Conservation (phyloP, 805 yeast genomes). For the Starmerella vitae region DNA sequence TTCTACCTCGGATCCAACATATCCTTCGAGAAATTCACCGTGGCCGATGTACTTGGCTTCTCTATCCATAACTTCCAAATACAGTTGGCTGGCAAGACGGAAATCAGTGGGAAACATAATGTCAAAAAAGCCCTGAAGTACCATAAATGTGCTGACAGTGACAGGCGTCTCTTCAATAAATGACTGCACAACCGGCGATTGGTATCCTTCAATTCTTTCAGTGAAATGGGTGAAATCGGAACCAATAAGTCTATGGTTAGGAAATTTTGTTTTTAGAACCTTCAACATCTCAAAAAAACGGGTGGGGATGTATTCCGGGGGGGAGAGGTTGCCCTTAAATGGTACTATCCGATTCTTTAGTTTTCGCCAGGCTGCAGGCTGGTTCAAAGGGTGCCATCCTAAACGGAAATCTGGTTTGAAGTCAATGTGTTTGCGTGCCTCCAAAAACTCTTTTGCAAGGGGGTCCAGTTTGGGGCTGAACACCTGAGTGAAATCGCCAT, state of each 20-base stretch:
- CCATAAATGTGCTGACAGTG: conserved; percentile 61
- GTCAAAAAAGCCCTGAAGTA: conserved; percentile 74
- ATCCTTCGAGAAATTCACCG: conserved; percentile 46
- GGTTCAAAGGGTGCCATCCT: conserved; percentile 50
- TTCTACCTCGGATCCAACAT: conserved; percentile 63
- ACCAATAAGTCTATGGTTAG: conserved; percentile 58
- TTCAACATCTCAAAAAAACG: conserved; percentile 51
- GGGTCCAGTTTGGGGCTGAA: conserved; percentile 49
- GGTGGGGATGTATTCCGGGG: conserved; percentile 75
- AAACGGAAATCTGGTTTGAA: conserved; percentile 23
- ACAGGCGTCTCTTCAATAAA: conserved; percentile 53
- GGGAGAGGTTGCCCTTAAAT: conserved; percentile 49
- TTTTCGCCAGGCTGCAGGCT: conserved; percentile 32
- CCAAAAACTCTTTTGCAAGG: conserved; percentile 39
- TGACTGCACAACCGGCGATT: conserved; percentile 71
- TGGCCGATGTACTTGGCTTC: conserved; percentile 43
- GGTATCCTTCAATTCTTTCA: conserved; percentile 38
- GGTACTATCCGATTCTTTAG: conserved; percentile 46
- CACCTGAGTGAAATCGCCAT: conserved; percentile 64
- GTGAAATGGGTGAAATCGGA: conserved; percentile 49
- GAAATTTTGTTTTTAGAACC: conserved; percentile 49
- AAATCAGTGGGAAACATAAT: conserved; percentile 81
- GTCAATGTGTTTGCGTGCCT: conserved; percentile 34
- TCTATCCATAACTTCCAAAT: conserved; percentile 50
- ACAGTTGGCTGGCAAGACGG: conserved; percentile 44